These are phyloP conservation scores for Samsoniella hepiali DNA, from an alignment of 2,329 filamentous ascomycete species.

Conservation along the genomic window DNA sequence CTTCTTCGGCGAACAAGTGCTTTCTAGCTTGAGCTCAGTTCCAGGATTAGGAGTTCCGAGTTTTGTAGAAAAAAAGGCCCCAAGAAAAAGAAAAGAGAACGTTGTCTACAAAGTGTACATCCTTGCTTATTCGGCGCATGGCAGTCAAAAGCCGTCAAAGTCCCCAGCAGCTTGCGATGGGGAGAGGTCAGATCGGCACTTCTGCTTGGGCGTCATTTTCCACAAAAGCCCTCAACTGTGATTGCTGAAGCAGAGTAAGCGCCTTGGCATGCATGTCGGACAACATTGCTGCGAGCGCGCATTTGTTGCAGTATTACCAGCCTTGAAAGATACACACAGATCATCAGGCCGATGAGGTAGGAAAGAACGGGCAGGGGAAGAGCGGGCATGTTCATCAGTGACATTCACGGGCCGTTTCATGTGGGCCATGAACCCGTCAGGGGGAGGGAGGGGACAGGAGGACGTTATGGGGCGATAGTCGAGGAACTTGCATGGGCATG, in stretches of 20 bases:
- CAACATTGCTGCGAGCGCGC: not conserved
- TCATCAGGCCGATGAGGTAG: not conserved
- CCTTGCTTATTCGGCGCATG: too few species aligned
- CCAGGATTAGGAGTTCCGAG: too few species aligned
- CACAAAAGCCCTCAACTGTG: not conserved
- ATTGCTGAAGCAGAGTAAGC: not conserved
- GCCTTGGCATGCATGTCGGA: slow-evolving; percentile 8
- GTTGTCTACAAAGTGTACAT: too few species aligned
- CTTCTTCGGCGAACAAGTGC: too few species aligned
- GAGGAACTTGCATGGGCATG: not conserved
- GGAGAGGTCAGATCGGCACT: not conserved
- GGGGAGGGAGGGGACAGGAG: not conserved
- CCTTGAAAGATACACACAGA: not conserved
- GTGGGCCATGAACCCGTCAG: not conserved
- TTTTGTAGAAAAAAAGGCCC: too few species aligned
- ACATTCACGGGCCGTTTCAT: slow-evolving; percentile 13
- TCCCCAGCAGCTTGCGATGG: not conserved
- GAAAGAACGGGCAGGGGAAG: not conserved
- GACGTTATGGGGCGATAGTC: not conserved
- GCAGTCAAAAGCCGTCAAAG: too few species aligned
- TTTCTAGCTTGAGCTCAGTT: too few species aligned
- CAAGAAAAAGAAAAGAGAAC: too few species aligned
- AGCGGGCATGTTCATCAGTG: not conserved
- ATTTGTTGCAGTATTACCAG: slow-evolving; percentile 1
- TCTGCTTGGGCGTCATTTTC: not conserved